Evolutionary conservation across 78 protist genomes (phyloP), one percentile per base, ranked within the genome.

Genomic region (Reticulomyxa filosa): DNA sequence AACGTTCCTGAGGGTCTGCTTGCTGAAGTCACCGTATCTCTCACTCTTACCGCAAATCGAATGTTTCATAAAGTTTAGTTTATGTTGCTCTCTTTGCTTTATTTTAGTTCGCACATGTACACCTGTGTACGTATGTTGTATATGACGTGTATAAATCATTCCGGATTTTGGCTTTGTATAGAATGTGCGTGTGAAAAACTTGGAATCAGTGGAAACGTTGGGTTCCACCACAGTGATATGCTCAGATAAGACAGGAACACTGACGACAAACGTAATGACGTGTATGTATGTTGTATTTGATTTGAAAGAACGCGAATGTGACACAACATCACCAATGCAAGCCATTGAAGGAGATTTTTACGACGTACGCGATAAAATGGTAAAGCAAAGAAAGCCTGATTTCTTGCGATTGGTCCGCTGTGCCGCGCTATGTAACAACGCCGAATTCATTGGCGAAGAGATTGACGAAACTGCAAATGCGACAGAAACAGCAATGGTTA

Each of bases 261-360:
- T 82, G 10, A 82, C 80, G 39, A 74, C 73, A 63, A 83, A 83
- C 77, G 46, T 62, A 27, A 83, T 83, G 87, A 76, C 80, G 63
- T n/a, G n/a, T n/a, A n/a, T n/a, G n/a, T n/a, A 23, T 53, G 39
- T 23, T 30, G 26, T 38, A 2, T 62, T 89, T 87, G 61, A 89
- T 91, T 2, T 83, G 90, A 26, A 94, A 92, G 55, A 61, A 82
- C 20, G 94, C 89, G 23, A 23, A 85, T n/a, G 51, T 90, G 27
- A n/a, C 1, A 38, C 67, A n/a, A n/a, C n/a, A n/a, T n/a, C n/a
- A n/a, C n/a, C n/a, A n/a, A n/a, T n/a, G n/a, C n/a, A n/a, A n/a
- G n/a, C n/a, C n/a, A n/a, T n/a, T n/a, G n/a, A n/a, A n/a, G n/a
- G n/a, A n/a, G n/a, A n/a, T n/a, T n/a, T 4, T 42, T 25, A 61